A percentile compares a stretch with the other conserved stretches of the same genome.
These are phyloP conservation scores for Beauveria sp. DNA, from an alignment of 2,329 filamentous ascomycete species.

Conservation along the genomic window DNA sequence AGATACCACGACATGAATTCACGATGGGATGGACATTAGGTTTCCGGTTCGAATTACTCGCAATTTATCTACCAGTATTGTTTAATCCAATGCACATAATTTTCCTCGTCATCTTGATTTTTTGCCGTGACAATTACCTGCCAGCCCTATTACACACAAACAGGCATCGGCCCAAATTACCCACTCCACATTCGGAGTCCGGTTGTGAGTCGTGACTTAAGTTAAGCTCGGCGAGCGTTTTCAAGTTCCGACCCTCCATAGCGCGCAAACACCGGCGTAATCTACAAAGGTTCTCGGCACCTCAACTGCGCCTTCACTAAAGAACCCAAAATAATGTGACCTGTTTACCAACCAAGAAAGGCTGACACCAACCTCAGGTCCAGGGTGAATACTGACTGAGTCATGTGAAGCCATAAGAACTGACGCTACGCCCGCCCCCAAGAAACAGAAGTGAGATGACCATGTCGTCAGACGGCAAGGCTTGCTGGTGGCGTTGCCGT, in stretches of 20 bases:
- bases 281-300: too few species aligned
- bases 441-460: neutral
- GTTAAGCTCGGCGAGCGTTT: neutral
- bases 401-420: neutral
- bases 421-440: neutral
- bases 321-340: neutral
- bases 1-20: conserved; percentile 3
- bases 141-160: neutral
- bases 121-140: neutral
- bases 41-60: neutral
- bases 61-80: too few species aligned
- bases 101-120: neutral
- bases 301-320: neutral
- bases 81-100: neutral
- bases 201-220: neutral
- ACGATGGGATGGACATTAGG: neutral
- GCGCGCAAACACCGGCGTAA: neutral
- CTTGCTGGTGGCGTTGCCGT: neutral
- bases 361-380: neutral
- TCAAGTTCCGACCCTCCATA: neutral
- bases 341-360: neutral
- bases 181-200: neutral
- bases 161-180: neutral
- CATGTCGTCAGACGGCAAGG: neutral
- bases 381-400: neutral